phyloP scores from a whole-genome alignment of 345 rosid species.

The Eucalyptus brandiana region DNA sequence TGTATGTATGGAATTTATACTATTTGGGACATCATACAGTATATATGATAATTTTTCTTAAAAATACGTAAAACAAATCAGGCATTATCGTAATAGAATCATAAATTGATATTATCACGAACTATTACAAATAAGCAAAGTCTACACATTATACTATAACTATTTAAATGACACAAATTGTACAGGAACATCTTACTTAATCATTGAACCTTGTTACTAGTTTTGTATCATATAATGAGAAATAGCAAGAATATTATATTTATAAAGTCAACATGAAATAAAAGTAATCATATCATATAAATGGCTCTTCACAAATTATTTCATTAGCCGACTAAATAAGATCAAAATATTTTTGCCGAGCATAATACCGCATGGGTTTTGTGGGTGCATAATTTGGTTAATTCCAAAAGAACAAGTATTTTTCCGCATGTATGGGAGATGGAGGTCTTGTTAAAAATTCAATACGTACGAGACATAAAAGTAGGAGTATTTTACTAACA shows the following conservation, averaged over 20 bases:
- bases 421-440: not conserved
- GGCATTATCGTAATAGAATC: not conserved
- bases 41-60: not conserved
- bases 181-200: not conserved
- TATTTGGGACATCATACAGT: rapidly evolving
- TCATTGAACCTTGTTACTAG: not conserved
- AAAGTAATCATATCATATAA: no score
- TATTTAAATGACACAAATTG: not conserved
- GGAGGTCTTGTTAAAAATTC: not conserved
- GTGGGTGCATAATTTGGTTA: not conserved
- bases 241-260: no score
- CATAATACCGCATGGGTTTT: not conserved
- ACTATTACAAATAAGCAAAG: not conserved
- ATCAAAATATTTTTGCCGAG: no score
- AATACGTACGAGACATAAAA: not conserved
- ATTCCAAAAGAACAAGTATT: not conserved
- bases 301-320: not conserved
- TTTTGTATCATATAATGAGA: not conserved
- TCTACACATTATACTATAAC: not conserved
- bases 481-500: not conserved
- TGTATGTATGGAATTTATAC: not conserved
- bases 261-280: not conserved
- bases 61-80: not conserved
- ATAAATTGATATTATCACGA: not conserved
- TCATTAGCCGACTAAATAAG: not conserved